Evolutionary conservation across 495 filamentous ascomycete genomes (phyloP).

Genomic region (Sordaria brevicollis): DNA sequence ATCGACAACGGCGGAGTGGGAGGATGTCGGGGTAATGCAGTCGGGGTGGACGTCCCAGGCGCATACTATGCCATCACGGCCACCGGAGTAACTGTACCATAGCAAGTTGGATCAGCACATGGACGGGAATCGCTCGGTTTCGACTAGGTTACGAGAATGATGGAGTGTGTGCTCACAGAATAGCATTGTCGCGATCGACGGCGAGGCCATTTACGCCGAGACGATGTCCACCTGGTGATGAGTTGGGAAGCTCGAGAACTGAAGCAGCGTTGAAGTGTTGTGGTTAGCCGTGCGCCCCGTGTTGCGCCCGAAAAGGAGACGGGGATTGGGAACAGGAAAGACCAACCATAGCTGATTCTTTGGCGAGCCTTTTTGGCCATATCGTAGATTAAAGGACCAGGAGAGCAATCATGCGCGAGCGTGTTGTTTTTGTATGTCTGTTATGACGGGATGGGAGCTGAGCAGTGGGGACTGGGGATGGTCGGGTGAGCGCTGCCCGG

Average conservation of each 20-base stretch:
- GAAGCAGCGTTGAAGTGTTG: conserved; percentile 3
- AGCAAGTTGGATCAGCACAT: not conserved
- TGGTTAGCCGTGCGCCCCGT: not conserved
- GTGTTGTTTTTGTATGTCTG: not conserved
- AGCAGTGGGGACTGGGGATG: not conserved
- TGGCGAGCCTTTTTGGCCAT: conserved; percentile 57
- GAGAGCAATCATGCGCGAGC: conserved; percentile 25
- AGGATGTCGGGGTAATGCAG: conserved; percentile 35
- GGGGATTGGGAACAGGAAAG: conserved; percentile 1
- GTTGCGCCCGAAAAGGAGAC: not conserved
- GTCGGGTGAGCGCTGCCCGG: not conserved
- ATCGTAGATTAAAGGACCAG: conserved; percentile 12
- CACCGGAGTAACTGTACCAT: conserved; percentile 73
- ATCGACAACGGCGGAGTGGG: conserved; percentile 23
- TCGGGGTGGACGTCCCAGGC: conserved; percentile 72
- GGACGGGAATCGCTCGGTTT: not conserved
- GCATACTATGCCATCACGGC: conserved; percentile 90
- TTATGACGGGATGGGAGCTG: not conserved
- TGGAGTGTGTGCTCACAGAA: conserved; percentile 60
- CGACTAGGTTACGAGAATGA: not conserved
- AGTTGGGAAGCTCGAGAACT: conserved; percentile 93
- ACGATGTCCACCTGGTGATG: conserved; percentile 74
- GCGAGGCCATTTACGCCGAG: conserved; percentile 90
- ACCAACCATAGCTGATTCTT: conserved; percentile 57
- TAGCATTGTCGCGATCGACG: conserved; percentile 71